Base-by-base conservation (phyloP, 805 yeast species). In the Naumovozyma castellii region DNA sequence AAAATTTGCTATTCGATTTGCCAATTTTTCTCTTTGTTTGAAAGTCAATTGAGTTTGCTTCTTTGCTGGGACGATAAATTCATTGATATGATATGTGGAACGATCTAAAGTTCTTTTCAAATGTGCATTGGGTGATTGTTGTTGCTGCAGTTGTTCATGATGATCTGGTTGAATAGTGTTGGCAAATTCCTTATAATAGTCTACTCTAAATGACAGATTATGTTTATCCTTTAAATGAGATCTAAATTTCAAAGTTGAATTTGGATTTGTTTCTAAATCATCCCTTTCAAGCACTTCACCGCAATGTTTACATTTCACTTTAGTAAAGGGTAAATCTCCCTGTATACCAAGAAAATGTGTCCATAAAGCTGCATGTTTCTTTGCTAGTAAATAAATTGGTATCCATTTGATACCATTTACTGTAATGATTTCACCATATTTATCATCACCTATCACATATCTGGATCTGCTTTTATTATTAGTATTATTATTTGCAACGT, bases 281-380 rank as follows among this genome's bases (percentile, higher is more conserved):
- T 10, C 25, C 20, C 35, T 34, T 25, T 30, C 14, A 10, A 48
- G 31, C 17, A 43, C 25, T 18, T 22, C 17, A 9, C 44, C 41
- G 17, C 48, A 41, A 28, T 41, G 41, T 39, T 45, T 47, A 37
- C 51, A 48, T 40, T 42, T 47, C 8, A 31, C 39, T 12, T 19
- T 5, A 1, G 17, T n/a, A 14, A 43, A 27, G 6, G 19, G n/a
- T n/a, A n/a, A n/a, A n/a, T n/a, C 14, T 13, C 30, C 22, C 27
- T 48, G 46, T 19, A 36, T 28, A 5, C 36, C 41, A 2, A 47
- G 34, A 14, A 41, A 47, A 35, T 47, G 51, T 4, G 51, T 41
- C 49, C 49, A 45, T 19, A 37, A 39, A 10, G 32, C 25, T 4
- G 40, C 19, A 19, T 18, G 32, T 30, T 33, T 41, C 15, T 40